phyloP scores from a whole-genome alignment of 192 early-diverging fungal species.

The Umbelopsis sp. region DNA sequence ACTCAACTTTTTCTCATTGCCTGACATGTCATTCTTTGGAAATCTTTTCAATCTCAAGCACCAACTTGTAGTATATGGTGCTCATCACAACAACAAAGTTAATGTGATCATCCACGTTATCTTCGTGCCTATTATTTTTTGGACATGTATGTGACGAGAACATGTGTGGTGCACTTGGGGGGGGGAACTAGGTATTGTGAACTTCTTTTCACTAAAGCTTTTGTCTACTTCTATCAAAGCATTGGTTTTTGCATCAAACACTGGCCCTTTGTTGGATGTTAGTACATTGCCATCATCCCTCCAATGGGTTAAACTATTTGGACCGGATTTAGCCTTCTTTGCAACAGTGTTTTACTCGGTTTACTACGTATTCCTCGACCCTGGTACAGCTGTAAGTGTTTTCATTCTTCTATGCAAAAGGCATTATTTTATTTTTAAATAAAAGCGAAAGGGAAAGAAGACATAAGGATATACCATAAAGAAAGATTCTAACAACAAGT shows the following conservation, averaged over 20 bases:
- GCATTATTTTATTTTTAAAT: not conserved
- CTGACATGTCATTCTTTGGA: not conserved
- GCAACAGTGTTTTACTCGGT: constrained; percentile 54
- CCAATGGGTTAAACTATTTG: constrained; percentile 21
- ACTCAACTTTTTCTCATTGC: not conserved
- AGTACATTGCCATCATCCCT: constrained; percentile 38
- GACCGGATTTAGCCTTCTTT: constrained; percentile 46
- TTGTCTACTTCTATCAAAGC: constrained; percentile 10
- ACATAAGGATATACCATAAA: too few species aligned
- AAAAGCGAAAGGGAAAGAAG: not conserved
- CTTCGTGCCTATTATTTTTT: constrained; percentile 91
- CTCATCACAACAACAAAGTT: constrained; percentile 76
- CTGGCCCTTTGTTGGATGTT: constrained; percentile 46
- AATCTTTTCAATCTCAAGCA: constrained; percentile 76
- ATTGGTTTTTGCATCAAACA: constrained; percentile 59
- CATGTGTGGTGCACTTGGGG: not conserved
- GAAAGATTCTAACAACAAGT: not conserved
- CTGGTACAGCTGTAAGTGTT: constrained; percentile 60
- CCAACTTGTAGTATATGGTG: constrained; percentile 80
- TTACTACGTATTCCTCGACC: constrained; percentile 84
- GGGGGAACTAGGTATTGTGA: not conserved
- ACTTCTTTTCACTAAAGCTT: not conserved
- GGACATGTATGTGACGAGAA: constrained; percentile 47
- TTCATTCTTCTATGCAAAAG: too few species aligned
- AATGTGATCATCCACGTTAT: constrained; percentile 86